phyloP scores from a whole-genome alignment of 352 stramenopile species.

The Phytophthora macrochlamydospora region DNA sequence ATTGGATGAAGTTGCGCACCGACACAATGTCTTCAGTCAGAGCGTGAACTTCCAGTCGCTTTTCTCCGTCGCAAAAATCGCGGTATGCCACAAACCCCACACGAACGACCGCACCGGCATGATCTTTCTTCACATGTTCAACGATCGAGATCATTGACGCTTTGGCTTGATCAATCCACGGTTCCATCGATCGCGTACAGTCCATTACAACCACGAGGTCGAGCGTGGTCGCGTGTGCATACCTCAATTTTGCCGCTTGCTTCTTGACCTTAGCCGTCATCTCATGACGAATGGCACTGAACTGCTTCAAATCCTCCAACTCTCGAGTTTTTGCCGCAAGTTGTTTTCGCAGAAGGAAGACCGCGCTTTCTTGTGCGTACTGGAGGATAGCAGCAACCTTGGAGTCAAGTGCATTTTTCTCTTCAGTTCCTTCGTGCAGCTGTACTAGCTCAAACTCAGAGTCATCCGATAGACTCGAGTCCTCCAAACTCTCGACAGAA shows the following conservation, averaged over 20 bases:
- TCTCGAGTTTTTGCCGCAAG: conserved; percentile 14
- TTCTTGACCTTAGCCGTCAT: conserved; percentile 27
- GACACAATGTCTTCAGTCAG: conserved; percentile 24
- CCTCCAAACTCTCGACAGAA: too few relatives aligned
- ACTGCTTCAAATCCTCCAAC: conserved; percentile 17
- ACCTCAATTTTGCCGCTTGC: conserved; percentile 22
- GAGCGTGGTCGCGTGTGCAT: conserved; percentile 23
- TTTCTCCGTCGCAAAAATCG: conserved; percentile 38
- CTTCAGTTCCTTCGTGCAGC: too few relatives aligned
- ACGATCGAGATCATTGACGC: conserved; percentile 39
- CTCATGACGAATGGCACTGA: conserved; percentile 19
- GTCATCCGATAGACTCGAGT: too few relatives aligned
- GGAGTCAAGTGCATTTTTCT: too few relatives aligned
- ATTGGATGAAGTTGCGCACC: conserved; percentile 30
- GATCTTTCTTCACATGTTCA: conserved; percentile 24
- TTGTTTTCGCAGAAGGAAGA: not conserved
- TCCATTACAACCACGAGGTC: conserved; percentile 59
- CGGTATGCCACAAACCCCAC: conserved; percentile 53
- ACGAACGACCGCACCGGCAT: conserved; percentile 26
- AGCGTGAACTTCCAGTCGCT: conserved; percentile 25
- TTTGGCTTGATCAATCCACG: conserved; percentile 41
- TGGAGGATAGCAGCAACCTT: too few relatives aligned
- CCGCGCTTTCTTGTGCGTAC: too few relatives aligned
- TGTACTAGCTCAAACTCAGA: too few relatives aligned
- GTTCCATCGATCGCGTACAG: conserved; percentile 44